A percentile compares a stretch with the other conserved stretches of the same genome.
Conservation (phyloP, 805 yeast genomes). For the Zygoascus flipseniorum region DNA sequence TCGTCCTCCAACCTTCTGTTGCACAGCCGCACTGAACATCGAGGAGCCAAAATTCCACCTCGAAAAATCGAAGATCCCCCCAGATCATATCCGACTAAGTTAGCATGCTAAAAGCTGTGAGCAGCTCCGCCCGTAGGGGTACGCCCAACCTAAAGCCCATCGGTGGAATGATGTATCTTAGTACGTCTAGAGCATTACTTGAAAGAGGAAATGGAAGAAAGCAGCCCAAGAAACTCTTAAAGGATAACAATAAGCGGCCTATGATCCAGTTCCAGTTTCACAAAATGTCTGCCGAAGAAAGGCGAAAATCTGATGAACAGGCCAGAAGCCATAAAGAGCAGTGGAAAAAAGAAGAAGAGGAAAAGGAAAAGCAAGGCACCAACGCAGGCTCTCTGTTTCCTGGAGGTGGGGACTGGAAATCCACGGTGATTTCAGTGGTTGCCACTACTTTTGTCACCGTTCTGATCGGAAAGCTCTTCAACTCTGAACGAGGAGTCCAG, state of each 20-base stretch:
- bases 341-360: constrained; percentile 1
- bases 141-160: too few relatives aligned
- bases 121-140: neutral
- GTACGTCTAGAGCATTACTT: neutral
- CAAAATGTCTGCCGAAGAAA: neutral
- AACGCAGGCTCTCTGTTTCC: constrained; percentile 2
- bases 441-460: constrained; percentile 6
- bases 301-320: neutral
- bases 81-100: too few relatives aligned
- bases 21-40: neutral
- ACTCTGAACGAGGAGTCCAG: neutral
- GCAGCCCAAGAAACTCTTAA: neutral
- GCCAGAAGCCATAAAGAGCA: neutral
- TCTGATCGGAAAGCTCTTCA: constrained; percentile 1
- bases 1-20: too few relatives aligned
- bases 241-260: neutral
- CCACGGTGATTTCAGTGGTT: neutral
- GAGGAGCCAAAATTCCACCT: too few relatives aligned
- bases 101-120: neutral
- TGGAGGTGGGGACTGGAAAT: constrained; percentile 2
- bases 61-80: too few relatives aligned
- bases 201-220: neutral
- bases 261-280: constrained; percentile 5
- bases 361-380: neutral
- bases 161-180: neutral